Evolutionary conservation across 331 rosid genomes (phyloP), one percentile per base, ranked within the genome.

Genomic region (Prunus yedoensis): DNA sequence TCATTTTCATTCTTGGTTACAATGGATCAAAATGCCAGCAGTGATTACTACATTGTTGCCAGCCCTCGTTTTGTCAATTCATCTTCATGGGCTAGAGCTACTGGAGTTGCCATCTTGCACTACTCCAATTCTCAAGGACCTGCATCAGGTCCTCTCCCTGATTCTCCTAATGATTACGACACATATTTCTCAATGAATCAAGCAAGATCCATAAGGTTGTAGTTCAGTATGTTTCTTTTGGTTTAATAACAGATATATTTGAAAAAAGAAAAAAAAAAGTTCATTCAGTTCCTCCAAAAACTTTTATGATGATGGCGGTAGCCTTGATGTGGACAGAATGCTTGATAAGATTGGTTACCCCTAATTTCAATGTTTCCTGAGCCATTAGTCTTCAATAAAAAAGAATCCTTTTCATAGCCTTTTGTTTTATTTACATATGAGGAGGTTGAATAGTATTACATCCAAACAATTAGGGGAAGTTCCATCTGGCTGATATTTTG

Each of bases 11-110:
- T 93, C 87, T 83, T 93, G 87, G 96, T 93, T 49, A 87, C 96
- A n/a, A 93, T 89, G 98, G 98, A 93, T 84, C 98, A 93, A 85
- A 93, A 93, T 80, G 93, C 94, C 80, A 88, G 85, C 82, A 82
- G 81, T 66, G 97, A 93, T 83, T 93, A 93, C 92, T 93, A 89
- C 70, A 82, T 93, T 73, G 89, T 89, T 79, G 97, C 98, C 49
- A 93, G 94, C 81, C 89, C 98, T 73, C 88, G 89, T 66, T 93
- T 91, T 76, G 97, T 87, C 79, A 91, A 93, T 62, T 85, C 91
- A 62, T 84, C 97, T 17, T 50, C 75, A 50, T 89, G 90, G 89
- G 83, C 81, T 74, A 82, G 72, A 84, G 96, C 86, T 71, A 87
- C 88, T 27, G 97, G 97, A 75, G 98, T 88, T 86, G 79, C 96